Evolutionary conservation across 208 protist species (phyloP).

Genomic region (Crithidia brevicula): DNA sequence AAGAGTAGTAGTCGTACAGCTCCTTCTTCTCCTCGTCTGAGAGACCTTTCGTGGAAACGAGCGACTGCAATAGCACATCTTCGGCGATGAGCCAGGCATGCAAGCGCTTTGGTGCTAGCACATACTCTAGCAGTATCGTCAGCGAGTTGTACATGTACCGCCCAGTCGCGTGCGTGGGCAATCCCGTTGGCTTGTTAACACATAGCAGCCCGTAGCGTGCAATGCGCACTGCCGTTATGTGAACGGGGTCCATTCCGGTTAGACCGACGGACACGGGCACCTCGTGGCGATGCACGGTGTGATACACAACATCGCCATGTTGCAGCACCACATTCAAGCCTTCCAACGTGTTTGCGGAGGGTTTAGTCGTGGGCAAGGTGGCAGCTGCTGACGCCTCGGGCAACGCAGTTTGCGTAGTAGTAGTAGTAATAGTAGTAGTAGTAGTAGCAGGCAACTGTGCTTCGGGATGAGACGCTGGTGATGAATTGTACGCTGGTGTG

Average conservation of each 20-base stretch:
- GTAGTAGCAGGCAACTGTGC: too few relatives aligned
- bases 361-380: neutral
- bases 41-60: conserved; percentile 61
- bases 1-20: conserved; percentile 66
- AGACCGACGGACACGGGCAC: conserved; percentile 83
- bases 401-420: neutral
- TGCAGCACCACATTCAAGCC: conserved; percentile 36
- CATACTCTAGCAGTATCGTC: conserved; percentile 88
- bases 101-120: conserved; percentile 76
- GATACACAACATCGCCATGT: conserved; percentile 85
- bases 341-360: neutral
- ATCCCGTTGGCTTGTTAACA: conserved; percentile 77
- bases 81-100: conserved; percentile 54
- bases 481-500: neutral
- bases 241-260: conserved; percentile 54
- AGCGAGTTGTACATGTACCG: conserved; percentile 95
- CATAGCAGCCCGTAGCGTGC: conserved; percentile 57
- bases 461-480: neutral
- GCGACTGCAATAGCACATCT: conserved; percentile 73
- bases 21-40: conserved; percentile 53
- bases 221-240: conserved; percentile 64
- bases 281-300: conserved; percentile 95
- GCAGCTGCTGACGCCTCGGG: neutral
- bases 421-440: too few relatives aligned
- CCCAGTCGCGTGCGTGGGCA: conserved; percentile 89